Percentiles rank a stretch among this genome's conserved stretches.
phyloP scores from a whole-genome alignment of 2,329 filamentous ascomycete species.

The Ophiostoma triangulosporum region DNA sequence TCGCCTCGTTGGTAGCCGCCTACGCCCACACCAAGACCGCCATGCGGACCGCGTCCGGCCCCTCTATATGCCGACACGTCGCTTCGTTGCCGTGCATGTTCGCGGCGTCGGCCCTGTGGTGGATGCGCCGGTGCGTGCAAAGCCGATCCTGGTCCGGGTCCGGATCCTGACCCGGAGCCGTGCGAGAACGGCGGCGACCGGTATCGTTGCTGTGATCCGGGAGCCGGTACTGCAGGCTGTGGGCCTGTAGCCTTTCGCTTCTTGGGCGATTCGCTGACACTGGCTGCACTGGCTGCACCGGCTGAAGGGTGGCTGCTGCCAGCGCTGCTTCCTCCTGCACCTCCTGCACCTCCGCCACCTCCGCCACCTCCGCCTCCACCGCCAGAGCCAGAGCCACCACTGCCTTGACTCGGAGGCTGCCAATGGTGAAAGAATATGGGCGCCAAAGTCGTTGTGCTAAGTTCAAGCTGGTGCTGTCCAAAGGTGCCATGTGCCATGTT shows the following conservation, averaged over 20 bases:
- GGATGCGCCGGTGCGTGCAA: constrained; percentile 39
- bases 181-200: constrained; percentile 43
- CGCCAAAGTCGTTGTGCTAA: constrained; percentile 44
- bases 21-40: not conserved
- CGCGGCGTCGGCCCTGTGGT: constrained; percentile 38
- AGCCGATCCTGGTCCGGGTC: constrained; percentile 27
- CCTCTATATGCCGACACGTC: constrained; percentile 41
- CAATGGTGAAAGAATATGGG: constrained; percentile 88
- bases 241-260: constrained; percentile 65
- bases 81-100: constrained; percentile 52
- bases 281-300: not conserved
- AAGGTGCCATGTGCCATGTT: constrained; percentile 30
- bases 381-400: constrained; percentile 24
- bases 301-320: not conserved
- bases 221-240: constrained; percentile 33
- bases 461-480: constrained; percentile 41
- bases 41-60: not conserved
- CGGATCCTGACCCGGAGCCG: constrained; percentile 14
- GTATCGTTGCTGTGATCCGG: constrained; percentile 30
- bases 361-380: constrained; percentile 3
- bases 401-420: constrained; percentile 51
- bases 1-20: constrained; percentile 19
- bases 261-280: constrained; percentile 51
- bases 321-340: not conserved
- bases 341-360: no score